Evolutionary conservation across 306 rosid species (phyloP), one percentile per base, ranked within the genome.

Genomic region (Medicago ruthenica): DNA sequence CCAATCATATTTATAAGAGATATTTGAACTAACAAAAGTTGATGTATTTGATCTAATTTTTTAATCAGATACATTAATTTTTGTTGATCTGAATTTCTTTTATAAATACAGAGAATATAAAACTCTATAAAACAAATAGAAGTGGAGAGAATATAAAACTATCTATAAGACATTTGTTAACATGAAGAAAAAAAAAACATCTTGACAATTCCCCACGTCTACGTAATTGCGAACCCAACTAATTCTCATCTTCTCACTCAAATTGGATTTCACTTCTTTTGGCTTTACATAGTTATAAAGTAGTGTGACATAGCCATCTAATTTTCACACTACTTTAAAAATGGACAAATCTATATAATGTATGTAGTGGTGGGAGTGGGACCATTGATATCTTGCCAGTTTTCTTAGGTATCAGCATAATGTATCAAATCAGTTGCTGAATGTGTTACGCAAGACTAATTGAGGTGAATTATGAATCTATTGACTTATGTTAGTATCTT

Each of bases 311-410:
- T 41, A 66, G 65, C 14, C 34, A 14, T 20, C 20, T 69, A 11
- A 39, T 76, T 85, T 80, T 77, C 78, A 54, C 74, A 67, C 58
- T 40, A 16, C 69, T 72, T 65, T 45, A 50, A 31, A 50, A 39
- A 70, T 4, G 14, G 74, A 70, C 78, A 53, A 21, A 67, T 17
- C 31, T 6, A 12, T 4, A 50, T 59, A 39, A 58, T 20, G 48
- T 36, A 10, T 31, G 67, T 11, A 3, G 55, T 20, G 36, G 21
- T 40, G 21, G 5, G 55, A 48, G 82, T 58, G 83, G 82, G 85
- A 31, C 67, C 20, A 53, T 70, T 74, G 45, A 18, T 47, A 44
- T 65, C 7, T 40, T 15, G 70, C 62, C 47, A 9, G 13, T 58
- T 64, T 68, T 20, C 42, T 8, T 68, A 47, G 39, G 62, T 48